Evolutionary conservation across 1,284 basidiomycete genomes (phyloP).

Genomic region (Austroboletus novae-zelandiae): DNA sequence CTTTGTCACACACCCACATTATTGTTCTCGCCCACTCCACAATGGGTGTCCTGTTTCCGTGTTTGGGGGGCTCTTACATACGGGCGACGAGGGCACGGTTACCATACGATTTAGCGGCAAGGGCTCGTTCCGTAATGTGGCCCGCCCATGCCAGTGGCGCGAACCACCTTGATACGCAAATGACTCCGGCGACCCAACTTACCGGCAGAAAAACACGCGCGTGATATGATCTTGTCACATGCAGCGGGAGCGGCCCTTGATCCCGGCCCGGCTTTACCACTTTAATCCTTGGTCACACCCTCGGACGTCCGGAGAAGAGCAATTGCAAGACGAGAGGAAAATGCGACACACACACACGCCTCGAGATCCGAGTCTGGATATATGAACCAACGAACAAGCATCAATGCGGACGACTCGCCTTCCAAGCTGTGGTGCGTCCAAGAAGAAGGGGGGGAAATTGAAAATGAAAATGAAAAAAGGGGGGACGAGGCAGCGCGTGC

Average conservation of each 20-base stretch:
- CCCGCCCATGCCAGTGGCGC: background rate
- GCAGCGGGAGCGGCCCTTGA: background rate
- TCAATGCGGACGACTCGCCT: no score
- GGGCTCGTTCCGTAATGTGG: slow-evolving; percentile 2
- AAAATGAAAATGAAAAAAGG: background rate
- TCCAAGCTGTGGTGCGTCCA: no score
- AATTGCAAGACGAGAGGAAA: background rate
- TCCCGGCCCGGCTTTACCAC: slow-evolving; percentile 1
- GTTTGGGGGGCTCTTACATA: slow-evolving; percentile 4
- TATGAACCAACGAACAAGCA: background rate
- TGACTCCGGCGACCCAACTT: slow-evolving; percentile 3
- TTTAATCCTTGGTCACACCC: slow-evolving; percentile 7
- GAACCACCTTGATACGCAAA: background rate
- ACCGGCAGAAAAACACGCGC: background rate
- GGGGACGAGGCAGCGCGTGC: slow-evolving; percentile 6
- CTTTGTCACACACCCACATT: slow-evolving; percentile 5
- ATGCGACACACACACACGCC: slow-evolving; percentile 10
- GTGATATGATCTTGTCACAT: background rate
- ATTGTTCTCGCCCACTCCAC: slow-evolving; percentile 14
- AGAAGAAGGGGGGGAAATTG: background rate
- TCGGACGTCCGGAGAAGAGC: slow-evolving; percentile 23
- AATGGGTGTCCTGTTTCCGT: slow-evolving; percentile 6
- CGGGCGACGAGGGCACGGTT: background rate
- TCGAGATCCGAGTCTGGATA: background rate
- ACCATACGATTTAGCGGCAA: background rate